A percentile compares a stretch with the other conserved stretches of the same genome.
phyloP scores from a whole-genome alignment of 768 basidiomycete species.

The Tricholoma hemisulphureum region DNA sequence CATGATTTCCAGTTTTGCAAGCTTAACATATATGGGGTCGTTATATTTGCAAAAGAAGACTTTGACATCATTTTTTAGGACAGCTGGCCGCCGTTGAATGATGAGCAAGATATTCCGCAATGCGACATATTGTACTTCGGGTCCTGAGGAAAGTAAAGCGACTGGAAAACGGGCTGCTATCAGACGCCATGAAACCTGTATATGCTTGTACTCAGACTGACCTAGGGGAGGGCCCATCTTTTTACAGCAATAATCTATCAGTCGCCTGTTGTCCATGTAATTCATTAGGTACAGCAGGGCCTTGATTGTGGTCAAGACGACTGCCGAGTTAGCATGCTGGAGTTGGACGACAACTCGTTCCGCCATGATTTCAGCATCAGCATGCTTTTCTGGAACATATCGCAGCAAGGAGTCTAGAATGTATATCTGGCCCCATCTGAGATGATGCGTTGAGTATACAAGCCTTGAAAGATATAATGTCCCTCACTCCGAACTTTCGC shows the following conservation, averaged over 20 bases:
- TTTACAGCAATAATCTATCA: slow-evolving; percentile 89
- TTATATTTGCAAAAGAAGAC: slow-evolving; percentile 99
- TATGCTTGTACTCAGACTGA: slow-evolving; percentile 27
- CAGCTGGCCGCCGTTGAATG: slow-evolving; percentile 89
- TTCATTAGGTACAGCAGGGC: slow-evolving; percentile 96
- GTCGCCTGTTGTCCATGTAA: slow-evolving; percentile 88
- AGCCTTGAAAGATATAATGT: not conserved
- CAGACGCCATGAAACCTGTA: slow-evolving; percentile 4
- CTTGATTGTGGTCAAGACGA: slow-evolving; percentile 98
- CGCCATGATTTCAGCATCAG: slow-evolving; percentile 92
- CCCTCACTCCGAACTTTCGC: slow-evolving; percentile 96
- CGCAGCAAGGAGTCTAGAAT: slow-evolving; percentile 92
- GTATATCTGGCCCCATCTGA: slow-evolving; percentile 98
- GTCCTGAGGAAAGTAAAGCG: slow-evolving; percentile 91
- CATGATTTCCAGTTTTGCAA: slow-evolving; percentile 99
- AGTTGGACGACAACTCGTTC: slow-evolving; percentile 92
- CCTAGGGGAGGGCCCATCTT: slow-evolving; percentile 99
- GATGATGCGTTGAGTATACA: not conserved
- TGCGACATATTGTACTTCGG: slow-evolving; percentile 98
- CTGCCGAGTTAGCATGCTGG: slow-evolving; percentile 98
- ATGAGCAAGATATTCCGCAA: slow-evolving; percentile 95
- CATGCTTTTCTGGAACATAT: slow-evolving; percentile 84
- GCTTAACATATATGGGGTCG: slow-evolving; percentile 97
- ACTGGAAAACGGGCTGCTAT: slow-evolving; percentile 48
- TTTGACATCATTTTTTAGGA: slow-evolving; percentile 95